Conservation (phyloP, 2,329 filamentous ascomycete genomes). For the Rhynchosporium graminicola region DNA sequence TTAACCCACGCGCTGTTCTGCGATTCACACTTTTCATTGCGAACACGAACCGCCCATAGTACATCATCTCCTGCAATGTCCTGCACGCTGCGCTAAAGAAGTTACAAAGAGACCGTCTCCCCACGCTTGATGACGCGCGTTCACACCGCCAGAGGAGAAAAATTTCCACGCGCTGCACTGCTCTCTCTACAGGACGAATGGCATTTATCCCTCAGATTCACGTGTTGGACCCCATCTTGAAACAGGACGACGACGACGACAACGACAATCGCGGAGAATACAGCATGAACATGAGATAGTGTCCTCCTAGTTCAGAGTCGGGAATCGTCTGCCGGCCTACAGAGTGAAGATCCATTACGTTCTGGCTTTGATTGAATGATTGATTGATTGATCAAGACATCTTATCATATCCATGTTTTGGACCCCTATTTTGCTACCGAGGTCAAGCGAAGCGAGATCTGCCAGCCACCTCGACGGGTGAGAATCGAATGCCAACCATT, state of each 20-base stretch:
- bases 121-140: slow-evolving; percentile 23
- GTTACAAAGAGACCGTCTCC: slow-evolving; percentile 12
- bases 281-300: neutral
- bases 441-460: neutral
- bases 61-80: slow-evolving; percentile 19
- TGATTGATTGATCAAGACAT: neutral
- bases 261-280: neutral
- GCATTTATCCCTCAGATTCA: slow-evolving; percentile 26
- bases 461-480: too few species aligned
- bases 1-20: slow-evolving; percentile 18
- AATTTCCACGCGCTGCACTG: neutral
- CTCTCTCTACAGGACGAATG: slow-evolving; percentile 21
- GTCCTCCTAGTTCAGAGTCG: neutral
- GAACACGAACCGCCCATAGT: slow-evolving; percentile 8
- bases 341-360: neutral
- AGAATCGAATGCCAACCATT: neutral
- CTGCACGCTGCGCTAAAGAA: slow-evolving; percentile 28
- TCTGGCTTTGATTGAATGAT: neutral
- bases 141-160: slow-evolving; percentile 31
- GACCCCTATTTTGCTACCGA: neutral
- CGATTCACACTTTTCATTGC: slow-evolving; percentile 10
- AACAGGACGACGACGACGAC: neutral
- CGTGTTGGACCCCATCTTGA: slow-evolving; percentile 12
- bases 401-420: neutral
- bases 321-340: neutral